phyloP scores from a whole-genome alignment of 441 rosid species.

The Syzygium syzygioides region DNA sequence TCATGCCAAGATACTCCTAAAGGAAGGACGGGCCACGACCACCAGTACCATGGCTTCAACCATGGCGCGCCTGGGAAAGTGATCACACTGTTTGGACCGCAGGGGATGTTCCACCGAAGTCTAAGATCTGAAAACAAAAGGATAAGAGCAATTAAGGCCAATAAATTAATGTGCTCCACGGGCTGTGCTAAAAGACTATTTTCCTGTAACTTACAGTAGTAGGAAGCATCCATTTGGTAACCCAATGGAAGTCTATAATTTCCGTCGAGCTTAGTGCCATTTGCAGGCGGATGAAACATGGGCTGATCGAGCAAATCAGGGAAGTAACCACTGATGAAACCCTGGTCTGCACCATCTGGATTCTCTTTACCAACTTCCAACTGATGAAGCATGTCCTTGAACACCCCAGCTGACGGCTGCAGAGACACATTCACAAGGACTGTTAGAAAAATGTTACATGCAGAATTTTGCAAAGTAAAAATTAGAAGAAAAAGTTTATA shows the following conservation, averaged over 20 bases:
- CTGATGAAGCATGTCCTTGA: slow-evolving; percentile 74
- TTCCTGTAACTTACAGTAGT: slow-evolving; percentile 53
- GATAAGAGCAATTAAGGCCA: neutral
- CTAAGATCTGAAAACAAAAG: slow-evolving; percentile 46
- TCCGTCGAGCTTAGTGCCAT: slow-evolving; percentile 52
- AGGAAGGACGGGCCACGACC: slow-evolving; percentile 97
- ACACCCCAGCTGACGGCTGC: slow-evolving; percentile 68
- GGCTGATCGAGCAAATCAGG: slow-evolving; percentile 75
- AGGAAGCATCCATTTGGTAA: slow-evolving; percentile 96
- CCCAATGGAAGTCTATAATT: slow-evolving; percentile 84
- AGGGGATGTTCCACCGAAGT: slow-evolving; percentile 85
- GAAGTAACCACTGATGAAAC: slow-evolving; percentile 84
- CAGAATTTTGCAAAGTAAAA: neutral
- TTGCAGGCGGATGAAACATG: slow-evolving; percentile 57
- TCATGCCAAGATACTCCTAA: slow-evolving; percentile 82
- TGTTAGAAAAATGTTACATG: neutral
- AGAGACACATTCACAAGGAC: neutral
- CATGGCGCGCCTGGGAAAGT: slow-evolving; percentile 93
- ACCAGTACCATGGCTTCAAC: slow-evolving; percentile 99
- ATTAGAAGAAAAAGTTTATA: neutral
- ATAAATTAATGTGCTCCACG: neutral
- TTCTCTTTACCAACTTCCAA: slow-evolving; percentile 48
- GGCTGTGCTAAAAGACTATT: neutral
- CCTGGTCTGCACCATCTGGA: slow-evolving; percentile 96
- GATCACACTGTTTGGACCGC: slow-evolving; percentile 87